Conservation (phyloP, 768 basidiomycete genomes). For the Neoboletus brunneissimus region DNA sequence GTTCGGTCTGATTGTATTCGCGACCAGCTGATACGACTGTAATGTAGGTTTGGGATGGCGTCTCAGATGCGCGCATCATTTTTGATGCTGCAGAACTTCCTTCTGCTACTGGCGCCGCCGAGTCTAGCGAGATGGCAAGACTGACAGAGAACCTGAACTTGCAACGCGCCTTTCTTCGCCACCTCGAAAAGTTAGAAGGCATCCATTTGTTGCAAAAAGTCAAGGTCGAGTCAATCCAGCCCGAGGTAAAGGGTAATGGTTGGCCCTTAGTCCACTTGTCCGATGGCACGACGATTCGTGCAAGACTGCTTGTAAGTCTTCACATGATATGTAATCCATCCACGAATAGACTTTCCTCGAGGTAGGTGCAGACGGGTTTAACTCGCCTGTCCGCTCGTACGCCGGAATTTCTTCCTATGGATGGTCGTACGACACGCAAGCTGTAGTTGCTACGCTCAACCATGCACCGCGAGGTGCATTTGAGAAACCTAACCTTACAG, state of each 20-base stretch:
- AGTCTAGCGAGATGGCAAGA: slow-evolving; percentile 62
- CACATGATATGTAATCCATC: neutral
- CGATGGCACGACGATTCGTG: slow-evolving; percentile 59
- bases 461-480: slow-evolving; percentile 66
- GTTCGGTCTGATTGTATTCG: slow-evolving; percentile 5
- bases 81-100: slow-evolving; percentile 56
- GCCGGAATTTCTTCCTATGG: slow-evolving; percentile 85
- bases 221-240: slow-evolving; percentile 68
- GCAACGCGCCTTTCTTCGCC: slow-evolving; percentile 76
- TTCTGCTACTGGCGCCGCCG: slow-evolving; percentile 24
- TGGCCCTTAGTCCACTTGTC: slow-evolving; percentile 84
- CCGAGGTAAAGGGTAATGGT: slow-evolving; percentile 44
- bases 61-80: slow-evolving; percentile 74
- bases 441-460: slow-evolving; percentile 83
- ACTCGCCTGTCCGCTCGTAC: slow-evolving; percentile 88
- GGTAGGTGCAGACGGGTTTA: slow-evolving; percentile 95
- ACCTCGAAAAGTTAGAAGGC: slow-evolving; percentile 49
- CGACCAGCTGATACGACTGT: slow-evolving; percentile 1
- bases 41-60: slow-evolving; percentile 84
- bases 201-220: slow-evolving; percentile 69
- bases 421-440: slow-evolving; percentile 88
- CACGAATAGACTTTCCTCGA: slow-evolving; percentile 26
- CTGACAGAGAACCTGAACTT: slow-evolving; percentile 93
- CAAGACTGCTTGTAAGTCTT: slow-evolving; percentile 67
- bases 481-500: slow-evolving; percentile 68